Evolutionary conservation across 495 filamentous ascomycete genomes (phyloP).

Genomic region (Annulohypoxylon moriforme): DNA sequence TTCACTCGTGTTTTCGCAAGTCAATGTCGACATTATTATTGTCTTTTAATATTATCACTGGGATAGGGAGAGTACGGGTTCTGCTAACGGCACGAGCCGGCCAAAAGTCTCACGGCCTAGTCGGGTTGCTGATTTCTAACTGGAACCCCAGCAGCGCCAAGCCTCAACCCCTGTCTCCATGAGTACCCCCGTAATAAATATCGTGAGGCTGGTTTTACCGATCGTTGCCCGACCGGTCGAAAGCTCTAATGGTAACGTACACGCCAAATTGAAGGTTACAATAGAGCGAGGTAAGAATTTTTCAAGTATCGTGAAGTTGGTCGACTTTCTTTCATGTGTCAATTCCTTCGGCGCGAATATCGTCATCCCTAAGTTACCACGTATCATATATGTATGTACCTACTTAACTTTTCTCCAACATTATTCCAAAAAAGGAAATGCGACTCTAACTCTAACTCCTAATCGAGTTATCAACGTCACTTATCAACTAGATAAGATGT

Average conservation of each 20-base stretch:
- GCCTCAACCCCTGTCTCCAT: conserved; percentile 23
- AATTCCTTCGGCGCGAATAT: neutral
- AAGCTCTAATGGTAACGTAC: neutral
- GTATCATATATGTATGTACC: neutral
- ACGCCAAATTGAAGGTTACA: neutral
- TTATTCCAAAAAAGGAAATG: neutral
- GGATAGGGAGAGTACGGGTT: neutral
- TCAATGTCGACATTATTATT: neutral
- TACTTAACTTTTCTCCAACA: neutral
- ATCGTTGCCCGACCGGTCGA: conserved; percentile 5
- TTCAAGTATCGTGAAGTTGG: conserved; percentile 2
- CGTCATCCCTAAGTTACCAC: neutral
- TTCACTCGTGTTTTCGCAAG: neutral
- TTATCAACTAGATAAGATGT: neutral
- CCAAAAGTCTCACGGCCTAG: neutral
- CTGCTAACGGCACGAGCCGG: conserved; percentile 29
- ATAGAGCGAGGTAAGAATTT: neutral
- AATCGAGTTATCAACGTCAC: neutral
- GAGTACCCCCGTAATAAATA: conserved; percentile 2
- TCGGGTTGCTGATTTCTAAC: conserved; percentile 1
- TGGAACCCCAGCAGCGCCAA: conserved; percentile 26
- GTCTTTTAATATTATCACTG: conserved; percentile 1
- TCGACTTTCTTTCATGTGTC: conserved; percentile 10
- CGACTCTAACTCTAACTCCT: neutral
- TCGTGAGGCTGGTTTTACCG: conserved; percentile 21